Conservation (phyloP, 345 rosid genomes). For the Pistacia atlantica region DNA sequence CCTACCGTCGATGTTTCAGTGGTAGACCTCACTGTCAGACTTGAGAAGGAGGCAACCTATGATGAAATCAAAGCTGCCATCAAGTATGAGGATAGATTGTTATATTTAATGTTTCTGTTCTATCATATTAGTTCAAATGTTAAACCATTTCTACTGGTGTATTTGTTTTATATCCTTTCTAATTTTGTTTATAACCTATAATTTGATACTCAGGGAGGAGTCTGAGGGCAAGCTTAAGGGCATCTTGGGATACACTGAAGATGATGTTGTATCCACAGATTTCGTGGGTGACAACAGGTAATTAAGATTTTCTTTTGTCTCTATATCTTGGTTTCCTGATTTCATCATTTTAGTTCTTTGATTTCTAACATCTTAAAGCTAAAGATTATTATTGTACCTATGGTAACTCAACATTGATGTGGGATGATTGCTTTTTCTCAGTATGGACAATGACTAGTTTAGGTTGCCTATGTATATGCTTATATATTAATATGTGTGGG, state of each 20-base stretch:
- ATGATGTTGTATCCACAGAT: slow-evolving; percentile 87
- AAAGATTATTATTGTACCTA: no score
- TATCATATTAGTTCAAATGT: not conserved
- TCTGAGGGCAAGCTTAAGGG: slow-evolving; percentile 83
- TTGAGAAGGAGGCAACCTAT: slow-evolving; percentile 71
- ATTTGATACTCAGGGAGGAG: slow-evolving; percentile 51
- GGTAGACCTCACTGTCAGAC: slow-evolving; percentile 87
- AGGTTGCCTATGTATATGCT: no score
- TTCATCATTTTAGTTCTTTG: no score
- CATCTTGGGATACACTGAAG: slow-evolving; percentile 79
- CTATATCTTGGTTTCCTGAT: no score
- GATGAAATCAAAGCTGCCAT: slow-evolving; percentile 73
- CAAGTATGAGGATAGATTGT: slow-evolving; percentile 39
- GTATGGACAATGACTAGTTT: no score
- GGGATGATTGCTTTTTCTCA: no score
- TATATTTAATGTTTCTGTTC: not conserved
- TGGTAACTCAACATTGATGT: no score
- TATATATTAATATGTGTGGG: not conserved
- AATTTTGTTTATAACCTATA: not conserved
- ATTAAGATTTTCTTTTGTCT: no score
- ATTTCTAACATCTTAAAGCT: no score
- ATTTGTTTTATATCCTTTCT: not conserved
- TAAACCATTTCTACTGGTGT: not conserved
- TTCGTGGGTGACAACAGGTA: slow-evolving; percentile 61
- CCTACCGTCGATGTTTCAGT: slow-evolving; percentile 92